Percentiles rank a stretch among this genome's conserved stretches.
These are phyloP conservation scores for Plectosphaerella cucumerina DNA, from an alignment of 2,329 filamentous ascomycete genomes.

Conservation along the genomic window DNA sequence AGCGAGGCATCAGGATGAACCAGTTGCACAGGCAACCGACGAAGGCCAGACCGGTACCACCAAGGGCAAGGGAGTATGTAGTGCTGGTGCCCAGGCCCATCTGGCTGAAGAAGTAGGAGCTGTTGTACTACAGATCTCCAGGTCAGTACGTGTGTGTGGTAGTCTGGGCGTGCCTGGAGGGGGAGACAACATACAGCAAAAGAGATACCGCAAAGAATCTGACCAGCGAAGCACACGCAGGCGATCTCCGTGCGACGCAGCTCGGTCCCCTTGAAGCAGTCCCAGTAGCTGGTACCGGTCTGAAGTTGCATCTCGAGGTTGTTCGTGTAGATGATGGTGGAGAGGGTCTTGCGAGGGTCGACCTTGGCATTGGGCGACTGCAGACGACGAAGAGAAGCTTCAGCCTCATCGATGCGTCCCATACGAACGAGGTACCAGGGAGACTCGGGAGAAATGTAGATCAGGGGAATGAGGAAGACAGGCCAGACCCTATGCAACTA, in stretches of 20 bases:
- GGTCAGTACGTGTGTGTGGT: no score
- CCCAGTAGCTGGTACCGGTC: slow-evolving; percentile 42
- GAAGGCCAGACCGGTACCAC: slow-evolving; percentile 31
- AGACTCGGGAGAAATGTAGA: slow-evolving; percentile 44
- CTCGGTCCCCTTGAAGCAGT: slow-evolving; percentile 46
- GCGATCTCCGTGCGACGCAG: slow-evolving; percentile 51
- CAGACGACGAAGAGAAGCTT: slow-evolving; percentile 33
- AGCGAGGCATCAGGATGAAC: slow-evolving; percentile 31
- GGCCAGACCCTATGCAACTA: no score
- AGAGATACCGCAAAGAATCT: slow-evolving; percentile 57
- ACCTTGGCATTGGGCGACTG: slow-evolving; percentile 35
- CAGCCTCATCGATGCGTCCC: slow-evolving; percentile 35
- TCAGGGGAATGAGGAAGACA: slow-evolving; percentile 35
- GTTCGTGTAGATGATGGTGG: slow-evolving; percentile 56
- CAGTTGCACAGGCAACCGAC: slow-evolving; percentile 40
- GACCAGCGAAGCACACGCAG: slow-evolving; percentile 59
- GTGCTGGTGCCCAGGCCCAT: slow-evolving; percentile 24
- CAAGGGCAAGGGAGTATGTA: slow-evolving; percentile 33
- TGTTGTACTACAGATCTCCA: slow-evolving; percentile 32
- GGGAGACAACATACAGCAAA: no score
- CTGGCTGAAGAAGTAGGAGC: slow-evolving; percentile 33
- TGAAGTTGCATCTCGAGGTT: slow-evolving; percentile 48
- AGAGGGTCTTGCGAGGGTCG: slow-evolving; percentile 43
- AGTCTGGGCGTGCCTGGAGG: no score
- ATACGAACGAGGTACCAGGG: slow-evolving; percentile 46